These are phyloP conservation scores for Zygnema circumcarinatum DNA, from an alignment of 139 green algal species.

Conservation along the genomic window DNA sequence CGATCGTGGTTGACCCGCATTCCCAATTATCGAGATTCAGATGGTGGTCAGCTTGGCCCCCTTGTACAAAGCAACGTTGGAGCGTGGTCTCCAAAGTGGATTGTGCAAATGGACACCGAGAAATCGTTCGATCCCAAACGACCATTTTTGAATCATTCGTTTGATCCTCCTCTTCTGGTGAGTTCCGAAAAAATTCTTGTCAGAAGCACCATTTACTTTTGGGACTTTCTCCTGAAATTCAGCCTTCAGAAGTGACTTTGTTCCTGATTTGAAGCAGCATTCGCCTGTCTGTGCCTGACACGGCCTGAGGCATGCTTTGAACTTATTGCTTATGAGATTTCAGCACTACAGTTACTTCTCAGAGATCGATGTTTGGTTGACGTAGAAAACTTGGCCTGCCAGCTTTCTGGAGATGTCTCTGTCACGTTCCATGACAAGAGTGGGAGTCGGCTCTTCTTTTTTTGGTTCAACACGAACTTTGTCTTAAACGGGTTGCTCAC, in stretches of 20 bases:
- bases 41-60: background rate
- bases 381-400: too few relatives aligned
- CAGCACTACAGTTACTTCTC: too few relatives aligned
- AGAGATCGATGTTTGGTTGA: too few relatives aligned
- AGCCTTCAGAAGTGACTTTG: too few relatives aligned
- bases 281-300: too few relatives aligned
- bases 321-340: too few relatives aligned
- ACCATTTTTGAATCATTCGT: conserved; percentile 19
- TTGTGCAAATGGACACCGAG: conserved; percentile 44
- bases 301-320: too few relatives aligned
- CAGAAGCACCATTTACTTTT: too few relatives aligned
- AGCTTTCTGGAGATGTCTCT: conserved; percentile 39
- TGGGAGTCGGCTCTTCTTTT: conserved; percentile 41
- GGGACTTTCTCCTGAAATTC: too few relatives aligned
- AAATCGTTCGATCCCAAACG: background rate
- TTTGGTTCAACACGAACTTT: conserved; percentile 55
- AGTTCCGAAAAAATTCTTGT: too few relatives aligned
- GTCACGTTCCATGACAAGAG: conserved; percentile 40
- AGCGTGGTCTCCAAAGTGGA: conserved; percentile 1
- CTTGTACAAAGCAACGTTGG: background rate
- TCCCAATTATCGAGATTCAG: background rate
- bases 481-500: conserved; percentile 32
- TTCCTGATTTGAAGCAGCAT: too few relatives aligned
- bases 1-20: background rate
- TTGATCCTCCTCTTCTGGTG: conserved; percentile 21